Evolutionary conservation across 2,329 filamentous ascomycete species (phyloP).

Genomic region (Aciculosporium take): DNA sequence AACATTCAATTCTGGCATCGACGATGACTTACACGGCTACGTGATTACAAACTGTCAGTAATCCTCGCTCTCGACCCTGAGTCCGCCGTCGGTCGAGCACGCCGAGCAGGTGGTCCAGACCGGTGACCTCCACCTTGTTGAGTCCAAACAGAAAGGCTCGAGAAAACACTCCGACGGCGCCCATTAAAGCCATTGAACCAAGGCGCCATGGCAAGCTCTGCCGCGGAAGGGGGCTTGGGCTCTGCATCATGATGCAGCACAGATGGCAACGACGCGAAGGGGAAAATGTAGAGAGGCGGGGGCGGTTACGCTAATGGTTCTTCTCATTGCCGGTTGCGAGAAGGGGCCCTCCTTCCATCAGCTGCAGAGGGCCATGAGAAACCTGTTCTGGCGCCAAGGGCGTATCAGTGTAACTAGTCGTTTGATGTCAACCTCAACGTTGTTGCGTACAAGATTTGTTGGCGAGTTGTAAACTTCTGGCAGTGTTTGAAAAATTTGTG

Average conservation of each 20-base stretch:
- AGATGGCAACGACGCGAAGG: neutral
- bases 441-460: too few relatives aligned
- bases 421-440: neutral
- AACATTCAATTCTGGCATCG: too few relatives aligned
- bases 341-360: neutral
- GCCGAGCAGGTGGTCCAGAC: conserved; percentile 60
- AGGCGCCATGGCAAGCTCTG: conserved; percentile 57
- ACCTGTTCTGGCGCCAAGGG: neutral
- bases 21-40: conserved; percentile 21
- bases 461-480: too few relatives aligned
- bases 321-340: conserved; percentile 1
- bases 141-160: conserved; percentile 62
- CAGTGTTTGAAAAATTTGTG: too few relatives aligned
- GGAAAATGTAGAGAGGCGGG: neutral
- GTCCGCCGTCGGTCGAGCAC: conserved; percentile 59
- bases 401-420: neutral
- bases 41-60: conserved; percentile 54
- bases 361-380: neutral
- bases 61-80: conserved; percentile 53
- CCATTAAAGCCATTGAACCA: conserved; percentile 61
- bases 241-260: conserved; percentile 8
- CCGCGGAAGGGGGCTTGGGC: conserved; percentile 19
- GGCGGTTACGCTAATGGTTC: neutral
- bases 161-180: conserved; percentile 54
- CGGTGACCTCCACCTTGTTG: conserved; percentile 62